A percentile compares a stretch with the other conserved stretches of the same genome.
Conservation (phyloP, 1,284 basidiomycete species). For the Fomitopsis pinicola region DNA sequence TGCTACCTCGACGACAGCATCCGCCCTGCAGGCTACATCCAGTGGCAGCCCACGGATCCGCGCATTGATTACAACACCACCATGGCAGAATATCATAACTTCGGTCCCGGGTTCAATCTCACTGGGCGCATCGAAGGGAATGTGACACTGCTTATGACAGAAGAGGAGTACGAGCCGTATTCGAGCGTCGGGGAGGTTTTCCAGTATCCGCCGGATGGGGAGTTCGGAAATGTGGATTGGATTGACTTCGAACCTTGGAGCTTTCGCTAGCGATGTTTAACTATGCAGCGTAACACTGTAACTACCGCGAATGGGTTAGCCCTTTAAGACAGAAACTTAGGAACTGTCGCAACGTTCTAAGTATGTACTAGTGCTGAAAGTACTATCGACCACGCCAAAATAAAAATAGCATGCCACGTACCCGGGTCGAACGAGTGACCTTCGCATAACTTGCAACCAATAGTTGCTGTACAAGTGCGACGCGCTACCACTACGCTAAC, state of each 20-base stretch:
- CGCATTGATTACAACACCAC: conserved; percentile 5
- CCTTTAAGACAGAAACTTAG: too few relatives aligned
- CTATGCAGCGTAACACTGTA: background rate
- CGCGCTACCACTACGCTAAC: conserved; percentile 34
- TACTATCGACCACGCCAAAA: too few relatives aligned
- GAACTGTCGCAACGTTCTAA: too few relatives aligned
- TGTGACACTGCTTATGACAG: background rate
- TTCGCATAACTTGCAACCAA: conserved; percentile 19
- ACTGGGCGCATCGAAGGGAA: conserved; percentile 1
- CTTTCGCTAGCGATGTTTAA: background rate
- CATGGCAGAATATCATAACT: conserved; percentile 2
- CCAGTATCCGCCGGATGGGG: background rate
- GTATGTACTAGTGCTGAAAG: too few relatives aligned
- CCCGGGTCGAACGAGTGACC: conserved; percentile 32
- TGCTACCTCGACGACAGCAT: conserved; percentile 3
- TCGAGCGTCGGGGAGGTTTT: background rate
- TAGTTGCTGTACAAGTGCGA: conserved; percentile 26
- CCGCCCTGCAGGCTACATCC: conserved; percentile 2
- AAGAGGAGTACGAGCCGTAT: conserved; percentile 4
- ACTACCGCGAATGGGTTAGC: background rate
- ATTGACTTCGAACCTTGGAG: conserved; percentile 1
- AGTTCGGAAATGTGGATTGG: conserved; percentile 1
- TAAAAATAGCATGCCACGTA: conserved; percentile 24
- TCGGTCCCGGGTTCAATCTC: conserved; percentile 4
- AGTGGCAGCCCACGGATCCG: background rate